These are phyloP conservation scores for Cryptosporidium meleagridis DNA, from an alignment of 169 alveolate species.

Conservation along the genomic window DNA sequence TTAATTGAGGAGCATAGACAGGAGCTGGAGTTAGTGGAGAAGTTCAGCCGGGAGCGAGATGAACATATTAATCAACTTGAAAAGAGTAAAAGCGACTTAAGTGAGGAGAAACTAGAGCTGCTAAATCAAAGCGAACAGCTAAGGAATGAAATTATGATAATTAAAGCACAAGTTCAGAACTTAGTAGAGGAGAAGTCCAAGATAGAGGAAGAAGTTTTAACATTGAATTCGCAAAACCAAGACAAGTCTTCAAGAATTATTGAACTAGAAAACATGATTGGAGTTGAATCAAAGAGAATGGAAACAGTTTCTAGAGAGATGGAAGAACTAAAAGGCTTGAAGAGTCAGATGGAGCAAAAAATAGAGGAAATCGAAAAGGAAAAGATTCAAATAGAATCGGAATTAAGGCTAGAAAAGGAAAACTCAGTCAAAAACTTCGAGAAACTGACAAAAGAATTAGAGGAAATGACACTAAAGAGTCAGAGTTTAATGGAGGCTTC, in stretches of 20 bases:
- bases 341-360: background rate
- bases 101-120: background rate
- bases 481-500: background rate
- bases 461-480: background rate
- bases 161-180: background rate
- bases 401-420: background rate
- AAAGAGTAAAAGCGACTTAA: background rate
- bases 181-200: background rate
- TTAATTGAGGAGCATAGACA: conserved; percentile 2
- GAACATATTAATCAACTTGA: background rate
- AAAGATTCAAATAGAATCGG: background rate
- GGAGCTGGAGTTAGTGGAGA: conserved; percentile 8
- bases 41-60: conserved; percentile 6
- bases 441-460: background rate
- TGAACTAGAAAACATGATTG: background rate
- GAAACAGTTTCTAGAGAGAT: background rate
- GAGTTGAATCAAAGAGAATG: background rate
- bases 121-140: background rate
- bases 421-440: background rate
- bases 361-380: background rate
- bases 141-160: background rate
- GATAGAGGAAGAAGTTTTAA: background rate
- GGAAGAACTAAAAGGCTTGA: conserved; percentile 14
- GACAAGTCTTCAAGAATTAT: background rate
- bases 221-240: background rate